Conservation (phyloP, 331 rosid genomes). For the Stylosanthes scabra region DNA sequence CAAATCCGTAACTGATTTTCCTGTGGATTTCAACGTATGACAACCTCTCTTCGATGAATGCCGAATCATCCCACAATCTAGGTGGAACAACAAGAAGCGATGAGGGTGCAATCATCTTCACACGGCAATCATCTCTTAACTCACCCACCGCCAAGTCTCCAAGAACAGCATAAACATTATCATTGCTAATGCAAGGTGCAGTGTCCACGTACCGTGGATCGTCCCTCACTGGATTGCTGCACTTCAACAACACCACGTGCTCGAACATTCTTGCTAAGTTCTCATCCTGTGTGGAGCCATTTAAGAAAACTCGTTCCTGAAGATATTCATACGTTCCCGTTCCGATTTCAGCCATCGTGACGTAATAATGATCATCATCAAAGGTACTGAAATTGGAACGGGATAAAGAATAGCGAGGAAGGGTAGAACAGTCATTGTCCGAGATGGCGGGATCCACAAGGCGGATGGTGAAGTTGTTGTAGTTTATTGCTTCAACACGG, state of each 20-base stretch:
- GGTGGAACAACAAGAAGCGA: neutral
- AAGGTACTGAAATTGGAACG: neutral
- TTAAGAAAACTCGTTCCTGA: neutral
- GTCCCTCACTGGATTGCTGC: neutral
- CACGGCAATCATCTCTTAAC: neutral
- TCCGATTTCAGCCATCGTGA: neutral
- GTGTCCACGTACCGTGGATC: constrained; percentile 1
- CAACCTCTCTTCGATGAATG: neutral
- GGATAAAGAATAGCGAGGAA: constrained; percentile 15
- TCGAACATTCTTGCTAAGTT: neutral
- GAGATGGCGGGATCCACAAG: constrained; percentile 30
- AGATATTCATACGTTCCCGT: neutral
- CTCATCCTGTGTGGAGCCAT: no score
- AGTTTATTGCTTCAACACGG: constrained; percentile 38
- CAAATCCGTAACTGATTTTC: constrained; percentile 35
- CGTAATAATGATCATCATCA: fast-evolving
- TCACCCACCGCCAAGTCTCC: neutral
- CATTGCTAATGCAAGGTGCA: neutral
- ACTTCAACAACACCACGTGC: neutral
- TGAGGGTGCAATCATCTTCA: neutral
- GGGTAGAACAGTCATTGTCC: constrained; percentile 17
- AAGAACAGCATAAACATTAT: constrained; percentile 3
- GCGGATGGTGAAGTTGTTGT: constrained; percentile 34
- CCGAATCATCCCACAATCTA: neutral
- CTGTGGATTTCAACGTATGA: constrained; percentile 19